These are phyloP conservation scores for Solanum sparsipilum DNA, from an alignment of 257 asterid species.

Conservation along the genomic window DNA sequence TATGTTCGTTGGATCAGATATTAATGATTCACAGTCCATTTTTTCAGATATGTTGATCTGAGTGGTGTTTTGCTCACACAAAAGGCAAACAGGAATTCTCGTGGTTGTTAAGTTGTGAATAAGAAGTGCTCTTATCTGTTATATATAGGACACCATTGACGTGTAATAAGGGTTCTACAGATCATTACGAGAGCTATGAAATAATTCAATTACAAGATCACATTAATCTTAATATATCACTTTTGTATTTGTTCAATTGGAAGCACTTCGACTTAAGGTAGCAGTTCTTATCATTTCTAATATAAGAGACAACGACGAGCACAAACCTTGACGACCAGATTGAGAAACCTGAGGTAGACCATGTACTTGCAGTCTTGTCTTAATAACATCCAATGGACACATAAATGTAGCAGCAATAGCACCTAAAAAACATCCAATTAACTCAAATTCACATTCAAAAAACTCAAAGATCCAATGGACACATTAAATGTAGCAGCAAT, in stretches of 20 bases:
- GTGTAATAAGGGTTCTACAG: background rate
- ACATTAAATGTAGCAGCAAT: slow-evolving; percentile 80
- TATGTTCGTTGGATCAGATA: background rate
- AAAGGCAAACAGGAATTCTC: background rate
- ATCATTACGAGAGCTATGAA: background rate
- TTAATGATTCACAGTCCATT: background rate
- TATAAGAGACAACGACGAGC: background rate
- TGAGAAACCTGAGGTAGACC: slow-evolving; percentile 53
- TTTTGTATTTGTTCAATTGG: background rate
- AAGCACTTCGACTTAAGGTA: background rate
- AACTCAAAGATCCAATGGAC: slow-evolving; percentile 54
- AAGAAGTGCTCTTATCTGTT: background rate
- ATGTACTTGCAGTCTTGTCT: slow-evolving; percentile 81
- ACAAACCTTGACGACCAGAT: slow-evolving; percentile 58
- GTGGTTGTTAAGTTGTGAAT: background rate
- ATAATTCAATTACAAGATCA: background rate
- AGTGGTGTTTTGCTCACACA: background rate
- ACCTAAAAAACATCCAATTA: slow-evolving; percentile 27
- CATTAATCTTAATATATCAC: background rate
- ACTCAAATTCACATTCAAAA: background rate
- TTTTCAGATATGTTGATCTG: background rate
- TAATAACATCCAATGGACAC: slow-evolving; percentile 93
- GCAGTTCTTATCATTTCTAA: background rate
- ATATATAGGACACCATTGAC: background rate
- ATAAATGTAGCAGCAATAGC: slow-evolving; percentile 91